A percentile compares a stretch with the other conserved stretches of the same genome.
Conservation (phyloP, 441 rosid species). For the Corymbia citriodora region DNA sequence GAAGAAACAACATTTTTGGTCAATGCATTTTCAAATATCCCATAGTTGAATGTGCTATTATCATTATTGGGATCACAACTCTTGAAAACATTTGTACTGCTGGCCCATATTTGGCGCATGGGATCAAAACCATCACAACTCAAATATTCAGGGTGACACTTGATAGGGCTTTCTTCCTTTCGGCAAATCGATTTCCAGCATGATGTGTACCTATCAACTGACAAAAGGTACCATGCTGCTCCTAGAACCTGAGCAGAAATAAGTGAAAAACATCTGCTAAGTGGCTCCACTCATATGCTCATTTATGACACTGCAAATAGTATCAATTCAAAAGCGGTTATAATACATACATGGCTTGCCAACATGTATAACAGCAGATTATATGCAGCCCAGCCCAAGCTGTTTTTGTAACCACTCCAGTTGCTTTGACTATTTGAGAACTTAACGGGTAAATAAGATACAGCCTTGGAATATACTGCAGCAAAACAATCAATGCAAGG, state of each 20-base stretch:
- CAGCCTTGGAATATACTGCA: conserved; percentile 80
- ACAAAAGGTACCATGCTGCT: conserved; percentile 84
- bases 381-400: conserved; percentile 99
- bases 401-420: conserved; percentile 87
- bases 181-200: conserved; percentile 68
- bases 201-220: conserved; percentile 68
- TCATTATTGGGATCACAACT: conserved; percentile 43
- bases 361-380: conserved; percentile 83
- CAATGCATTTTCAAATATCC: conserved; percentile 69
- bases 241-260: conserved; percentile 57
- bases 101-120: conserved; percentile 45
- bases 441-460: conserved; percentile 88
- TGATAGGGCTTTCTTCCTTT: conserved; percentile 25
- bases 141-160: conserved; percentile 54
- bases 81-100: conserved; percentile 52
- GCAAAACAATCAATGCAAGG: conserved; percentile 75
- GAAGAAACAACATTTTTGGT: conserved; percentile 56
- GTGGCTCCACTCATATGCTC: not conserved
- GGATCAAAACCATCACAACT: conserved; percentile 52
- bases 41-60: conserved; percentile 42
- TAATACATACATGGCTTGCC: conserved; percentile 84
- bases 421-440: conserved; percentile 79
- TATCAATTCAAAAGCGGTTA: conserved; percentile 4
- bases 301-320: not conserved
- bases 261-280: not conserved